Percentiles rank a stretch among this genome's conserved stretches.
Evolutionary conservation across 257 asterid genomes (phyloP).

Genomic region (Salvia miltiorrhiza): DNA sequence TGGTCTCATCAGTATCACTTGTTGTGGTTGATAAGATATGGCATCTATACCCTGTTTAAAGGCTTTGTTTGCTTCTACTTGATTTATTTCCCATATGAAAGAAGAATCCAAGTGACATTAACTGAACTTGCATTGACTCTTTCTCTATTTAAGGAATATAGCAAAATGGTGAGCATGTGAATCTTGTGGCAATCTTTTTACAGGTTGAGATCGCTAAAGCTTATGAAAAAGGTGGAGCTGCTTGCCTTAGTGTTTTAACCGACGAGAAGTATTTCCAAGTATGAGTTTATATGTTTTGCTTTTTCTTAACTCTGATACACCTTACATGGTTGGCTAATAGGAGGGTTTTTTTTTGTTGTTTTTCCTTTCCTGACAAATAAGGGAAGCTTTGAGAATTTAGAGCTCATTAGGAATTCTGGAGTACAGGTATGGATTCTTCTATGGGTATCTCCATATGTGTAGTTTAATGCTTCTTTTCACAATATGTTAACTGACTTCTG

Average conservation of each 20-base stretch:
- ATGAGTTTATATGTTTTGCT: not conserved
- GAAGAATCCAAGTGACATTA: not conserved
- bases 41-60: not conserved
- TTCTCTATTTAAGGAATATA: not conserved
- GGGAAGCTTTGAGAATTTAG: constrained; percentile 91
- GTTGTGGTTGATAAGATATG: too few relatives aligned
- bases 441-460: not conserved
- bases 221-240: constrained; percentile 93
- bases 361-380: constrained; percentile 30
- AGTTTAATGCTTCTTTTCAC: not conserved
- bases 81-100: not conserved
- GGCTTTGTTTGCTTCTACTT: constrained; percentile 5
- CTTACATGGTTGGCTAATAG: not conserved
- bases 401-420: constrained; percentile 67
- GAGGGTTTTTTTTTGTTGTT: not conserved
- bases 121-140: not conserved
- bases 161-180: not conserved
- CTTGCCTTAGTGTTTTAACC: constrained; percentile 93
- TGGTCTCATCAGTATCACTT: not conserved
- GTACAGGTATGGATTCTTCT: constrained; percentile 47
- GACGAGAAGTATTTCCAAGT: constrained; percentile 85
- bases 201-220: constrained; percentile 92
- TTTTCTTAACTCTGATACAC: not conserved
- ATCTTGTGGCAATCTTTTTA: constrained; percentile 12
- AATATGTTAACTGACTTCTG: constrained; percentile 17